phyloP scores from a whole-genome alignment of 441 rosid genomes.

The Pelargonium cotyledonis region DNA sequence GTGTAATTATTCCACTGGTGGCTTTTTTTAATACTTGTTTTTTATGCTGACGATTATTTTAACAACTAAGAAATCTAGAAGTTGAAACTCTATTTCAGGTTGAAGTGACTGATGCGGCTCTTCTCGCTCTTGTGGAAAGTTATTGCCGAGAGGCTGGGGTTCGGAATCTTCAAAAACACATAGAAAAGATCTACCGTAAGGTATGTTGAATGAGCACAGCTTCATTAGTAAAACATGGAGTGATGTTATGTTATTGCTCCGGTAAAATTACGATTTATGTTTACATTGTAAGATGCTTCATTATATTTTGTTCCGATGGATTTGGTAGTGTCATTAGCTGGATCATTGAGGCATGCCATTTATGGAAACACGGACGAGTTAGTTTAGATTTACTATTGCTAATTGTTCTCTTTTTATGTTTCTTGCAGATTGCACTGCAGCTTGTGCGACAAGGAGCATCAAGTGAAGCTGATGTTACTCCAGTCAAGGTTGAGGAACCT shows the following conservation, averaged over 20 bases:
- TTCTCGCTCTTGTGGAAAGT: conserved; percentile 84
- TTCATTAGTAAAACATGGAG: background rate
- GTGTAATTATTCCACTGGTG: no score
- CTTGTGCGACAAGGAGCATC: conserved; percentile 68
- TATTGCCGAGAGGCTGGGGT: conserved; percentile 99
- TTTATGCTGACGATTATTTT: conserved; percentile 7
- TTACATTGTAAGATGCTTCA: background rate
- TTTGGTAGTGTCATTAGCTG: conserved; percentile 4
- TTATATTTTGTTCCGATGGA: background rate
- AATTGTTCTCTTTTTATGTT: conserved; percentile 15
- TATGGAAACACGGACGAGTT: background rate
- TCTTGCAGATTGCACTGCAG: conserved; percentile 72
- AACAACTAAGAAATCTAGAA: background rate
- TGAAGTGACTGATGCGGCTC: conserved; percentile 85
- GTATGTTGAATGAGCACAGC: conserved; percentile 31
- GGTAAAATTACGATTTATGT: background rate
- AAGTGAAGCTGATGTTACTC: conserved; percentile 38
- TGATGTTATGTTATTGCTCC: background rate
- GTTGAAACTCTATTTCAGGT: conserved; percentile 44
- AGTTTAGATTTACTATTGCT: conserved; percentile 5
- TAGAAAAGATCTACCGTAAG: conserved; percentile 98
- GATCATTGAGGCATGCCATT: background rate
- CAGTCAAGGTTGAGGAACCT: conserved; percentile 24
- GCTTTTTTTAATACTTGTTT: background rate
- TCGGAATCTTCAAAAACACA: conserved; percentile 97